These are phyloP conservation scores for Fusarium chlamydosporum DNA, from an alignment of 2,329 filamentous ascomycete species.

Conservation along the genomic window DNA sequence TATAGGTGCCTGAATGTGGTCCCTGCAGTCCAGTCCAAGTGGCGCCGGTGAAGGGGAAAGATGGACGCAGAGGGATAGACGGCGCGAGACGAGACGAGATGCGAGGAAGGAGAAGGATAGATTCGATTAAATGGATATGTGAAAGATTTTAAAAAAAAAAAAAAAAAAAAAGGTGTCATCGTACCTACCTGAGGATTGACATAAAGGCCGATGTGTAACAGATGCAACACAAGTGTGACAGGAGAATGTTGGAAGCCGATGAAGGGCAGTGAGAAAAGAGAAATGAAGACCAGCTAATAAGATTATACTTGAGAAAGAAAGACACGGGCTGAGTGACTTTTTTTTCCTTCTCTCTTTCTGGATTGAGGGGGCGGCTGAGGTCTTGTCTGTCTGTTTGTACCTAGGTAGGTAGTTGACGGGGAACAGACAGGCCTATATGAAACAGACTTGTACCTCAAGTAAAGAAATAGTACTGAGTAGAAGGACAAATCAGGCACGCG, in stretches of 20 bases:
- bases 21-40: slow-evolving; percentile 18
- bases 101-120: background rate
- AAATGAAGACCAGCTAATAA: slow-evolving; percentile 19
- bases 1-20: slow-evolving; percentile 20
- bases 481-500: slow-evolving; percentile 27
- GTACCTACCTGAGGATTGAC: slow-evolving; percentile 16
- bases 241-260: slow-evolving; percentile 30
- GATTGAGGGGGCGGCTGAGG: slow-evolving; percentile 6
- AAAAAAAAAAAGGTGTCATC: slow-evolving; percentile 8
- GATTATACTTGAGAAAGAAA: slow-evolving; percentile 22
- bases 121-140: background rate
- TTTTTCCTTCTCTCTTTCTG: background rate
- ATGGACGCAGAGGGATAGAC: slow-evolving; percentile 1
- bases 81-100: background rate
- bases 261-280: slow-evolving; percentile 4
- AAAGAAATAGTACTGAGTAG: slow-evolving; percentile 5
- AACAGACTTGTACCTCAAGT: slow-evolving; percentile 23
- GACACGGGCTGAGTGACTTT: slow-evolving; percentile 21
- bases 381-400: background rate
- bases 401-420: slow-evolving; percentile 42
- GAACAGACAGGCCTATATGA: slow-evolving; percentile 29
- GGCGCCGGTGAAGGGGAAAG: slow-evolving; percentile 15
- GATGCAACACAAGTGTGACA: slow-evolving; percentile 34
- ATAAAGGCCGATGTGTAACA: slow-evolving; percentile 19
- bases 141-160: background rate